Evolutionary conservation across 2,329 filamentous ascomycete genomes (phyloP), one percentile per base, ranked within the genome.

Genomic region (Dactylellina parvicollis): DNA sequence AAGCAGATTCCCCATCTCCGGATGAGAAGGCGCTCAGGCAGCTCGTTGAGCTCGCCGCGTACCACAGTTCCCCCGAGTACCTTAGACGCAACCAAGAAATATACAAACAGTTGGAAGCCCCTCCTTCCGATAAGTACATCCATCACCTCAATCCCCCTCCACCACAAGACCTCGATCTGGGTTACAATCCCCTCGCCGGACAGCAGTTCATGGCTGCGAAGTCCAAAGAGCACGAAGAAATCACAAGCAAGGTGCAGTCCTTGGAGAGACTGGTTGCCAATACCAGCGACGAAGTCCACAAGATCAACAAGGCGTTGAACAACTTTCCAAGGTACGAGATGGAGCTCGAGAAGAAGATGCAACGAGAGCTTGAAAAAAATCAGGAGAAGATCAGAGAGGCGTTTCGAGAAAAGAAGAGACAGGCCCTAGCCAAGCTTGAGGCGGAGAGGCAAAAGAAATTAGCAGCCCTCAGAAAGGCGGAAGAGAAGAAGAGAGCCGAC

Each of bases 61-160:
- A 64, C 22, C 59, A 64, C n/a, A 34, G 32, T 7, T 52, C 59
- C 26, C 59, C 59, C 4, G 59, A 64, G 24, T 64, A 54, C 18
- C 34, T 22, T 7, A 14, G n/a, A 5, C 49, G 47, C 5, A 52
- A 64, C 34, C 34, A 40, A 14, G 22, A 54, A 1, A 26, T 54
- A 12, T 26, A 30, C n/a, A 42, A 46, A n/a, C 36, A 46, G n/a
- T 36, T 54, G 9, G 47, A 44, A 14, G 49, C 47, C 3, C 46
- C 47, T 5, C 36, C 22, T 12, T 18, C 24, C 22, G 20, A 42
- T 14, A 8, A 26, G 8, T 26, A 18, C n/a, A 20, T 20, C 20
- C 28, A 30, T 9, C 1, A 20, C 1, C 20, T 2, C 5, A 36
- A 38, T 22, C 9, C n/a, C 18, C 3, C 2, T 24, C 1, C 16